Evolutionary conservation across 305 asterid species (phyloP), one percentile per base, ranked within the genome.

Genomic region (Plantago lanceolata): DNA sequence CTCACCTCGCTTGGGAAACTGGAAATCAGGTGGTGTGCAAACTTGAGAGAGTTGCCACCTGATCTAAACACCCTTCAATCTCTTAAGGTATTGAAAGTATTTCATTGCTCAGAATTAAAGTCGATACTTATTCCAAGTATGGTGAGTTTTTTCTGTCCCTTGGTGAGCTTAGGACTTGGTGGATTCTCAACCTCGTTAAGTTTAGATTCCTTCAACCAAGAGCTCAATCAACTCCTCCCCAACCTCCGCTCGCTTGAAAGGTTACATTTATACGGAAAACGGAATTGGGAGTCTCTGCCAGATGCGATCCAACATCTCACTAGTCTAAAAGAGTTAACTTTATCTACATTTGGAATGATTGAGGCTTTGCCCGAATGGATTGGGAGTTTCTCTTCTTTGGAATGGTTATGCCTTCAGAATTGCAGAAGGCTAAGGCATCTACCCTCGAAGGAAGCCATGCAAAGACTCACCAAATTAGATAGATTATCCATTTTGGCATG

Each of bases 231-330:
- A 45, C 58, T 63, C 37, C 28, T 52, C n/a, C 48, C 16, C 59
- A 26, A 0, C 21, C 17, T 16, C 6, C 9, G 21, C n/a, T 40
- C 15, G 9, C 45, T 40, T 40, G 3, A 40, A 40, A 2, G 15
- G 9, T 40, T 40, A 40, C 9, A 12, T 40, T 40, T 40, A 40
- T 12, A 8, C 3, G 45, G 45, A 11, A 12, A 40, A 9, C 15
- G 11, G 64, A 13, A 68, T 20, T 51, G 61, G 74, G 69, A 60
- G 11, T 28, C 37, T 18, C 60, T 68, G 47, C 74, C 78, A 19
- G 37, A 55, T 68, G 14, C 8, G 44, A 24, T 68, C 59, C 74
- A 58, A 24, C 48, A 75, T 8, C 19, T 54, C 60, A 40, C 45
- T 40, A 3, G 15, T 40, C 45, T 40, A 11, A 1, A 3, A 40